Evolutionary conservation across 345 rosid species (phyloP).

Genomic region (Streptanthus diversifolius): DNA sequence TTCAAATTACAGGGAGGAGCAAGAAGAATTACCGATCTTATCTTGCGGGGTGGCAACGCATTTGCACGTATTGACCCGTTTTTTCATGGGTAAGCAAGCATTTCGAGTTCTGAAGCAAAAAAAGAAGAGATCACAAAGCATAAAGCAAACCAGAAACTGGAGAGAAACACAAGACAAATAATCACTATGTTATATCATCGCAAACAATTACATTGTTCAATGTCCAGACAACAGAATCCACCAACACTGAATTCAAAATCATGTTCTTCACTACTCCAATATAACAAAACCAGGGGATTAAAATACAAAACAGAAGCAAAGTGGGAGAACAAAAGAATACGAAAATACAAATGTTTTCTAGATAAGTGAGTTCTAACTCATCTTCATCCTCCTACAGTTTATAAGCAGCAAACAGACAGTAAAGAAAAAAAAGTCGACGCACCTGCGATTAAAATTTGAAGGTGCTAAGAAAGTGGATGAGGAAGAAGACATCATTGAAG

Average conservation of each 20-base stretch:
- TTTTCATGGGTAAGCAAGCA: conserved; percentile 24
- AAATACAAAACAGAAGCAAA: neutral
- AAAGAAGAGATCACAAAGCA: neutral
- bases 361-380: neutral
- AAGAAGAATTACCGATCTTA: conserved; percentile 15
- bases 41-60: conserved; percentile 38
- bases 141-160: neutral
- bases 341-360: neutral
- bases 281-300: neutral
- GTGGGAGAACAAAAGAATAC: neutral
- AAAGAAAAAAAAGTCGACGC: neutral
- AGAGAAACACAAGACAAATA: neutral
- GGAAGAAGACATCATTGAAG: conserved; percentile 33
- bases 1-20: neutral
- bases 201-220: neutral
- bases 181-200: neutral
- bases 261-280: neutral
- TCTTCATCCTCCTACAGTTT: neutral
- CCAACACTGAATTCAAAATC: neutral
- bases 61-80: conserved; percentile 31
- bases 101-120: conserved; percentile 25
- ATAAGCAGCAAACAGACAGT: neutral
- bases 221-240: conserved; percentile 1
- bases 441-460: conserved; percentile 32
- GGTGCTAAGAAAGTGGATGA: conserved; percentile 29